Conservation (phyloP, 495 filamentous ascomycete species). For the Penicillium bovifimosum region DNA sequence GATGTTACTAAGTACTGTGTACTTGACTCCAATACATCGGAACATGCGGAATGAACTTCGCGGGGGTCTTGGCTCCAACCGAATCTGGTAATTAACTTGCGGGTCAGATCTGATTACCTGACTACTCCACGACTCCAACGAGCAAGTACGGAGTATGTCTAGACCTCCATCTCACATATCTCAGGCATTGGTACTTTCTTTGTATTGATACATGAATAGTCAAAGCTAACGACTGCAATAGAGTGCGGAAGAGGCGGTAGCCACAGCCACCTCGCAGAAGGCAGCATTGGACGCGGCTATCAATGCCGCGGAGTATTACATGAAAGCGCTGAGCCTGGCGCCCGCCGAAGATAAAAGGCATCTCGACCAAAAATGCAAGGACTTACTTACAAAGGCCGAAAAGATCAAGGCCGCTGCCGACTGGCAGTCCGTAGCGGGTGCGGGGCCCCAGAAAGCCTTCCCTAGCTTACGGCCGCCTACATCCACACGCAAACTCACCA, state of each 20-base stretch:
- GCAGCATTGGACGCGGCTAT: conserved; percentile 70
- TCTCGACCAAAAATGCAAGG: conserved; percentile 59
- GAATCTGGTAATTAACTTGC: conserved; percentile 4
- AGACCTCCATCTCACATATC: conserved; percentile 22
- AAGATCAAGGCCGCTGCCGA: conserved; percentile 55
- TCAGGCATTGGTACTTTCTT: conserved; percentile 21
- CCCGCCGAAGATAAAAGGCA: conserved; percentile 49
- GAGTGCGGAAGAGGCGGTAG: conserved; percentile 57
- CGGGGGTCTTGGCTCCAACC: not conserved
- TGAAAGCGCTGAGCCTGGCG: conserved; percentile 60
- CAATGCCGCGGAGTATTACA: conserved; percentile 67
- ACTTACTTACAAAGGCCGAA: conserved; percentile 64
- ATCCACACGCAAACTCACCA: conserved; percentile 59
- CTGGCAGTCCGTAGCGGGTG: conserved; percentile 28
- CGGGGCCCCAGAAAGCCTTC: conserved; percentile 12
- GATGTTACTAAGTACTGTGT: too few species aligned
- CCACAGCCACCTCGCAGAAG: conserved; percentile 50
- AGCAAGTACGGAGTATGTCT: conserved; percentile 35
- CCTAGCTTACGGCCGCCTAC: conserved; percentile 25
- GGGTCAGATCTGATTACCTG: conserved; percentile 6
- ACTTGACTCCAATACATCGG: not conserved
- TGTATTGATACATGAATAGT: not conserved
- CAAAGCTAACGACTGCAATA: conserved; percentile 33
- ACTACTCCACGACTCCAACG: not conserved
- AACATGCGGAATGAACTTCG: not conserved